Conservation (phyloP, 768 basidiomycete genomes). For the Sistotremastrum suecicum region DNA sequence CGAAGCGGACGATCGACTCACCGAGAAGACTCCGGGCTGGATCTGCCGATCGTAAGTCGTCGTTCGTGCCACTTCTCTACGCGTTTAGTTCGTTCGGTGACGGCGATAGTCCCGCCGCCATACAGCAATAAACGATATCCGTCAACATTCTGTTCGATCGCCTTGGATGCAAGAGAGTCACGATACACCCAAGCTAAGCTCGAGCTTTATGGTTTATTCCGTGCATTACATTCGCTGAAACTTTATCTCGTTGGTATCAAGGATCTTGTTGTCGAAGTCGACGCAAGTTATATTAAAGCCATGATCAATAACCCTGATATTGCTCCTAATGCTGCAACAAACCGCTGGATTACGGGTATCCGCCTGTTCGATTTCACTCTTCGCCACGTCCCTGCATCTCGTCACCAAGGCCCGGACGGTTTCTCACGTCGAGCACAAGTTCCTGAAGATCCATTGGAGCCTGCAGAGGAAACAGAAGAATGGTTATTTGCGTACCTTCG, state of each 20-base stretch:
- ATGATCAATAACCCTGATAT: constrained; percentile 28
- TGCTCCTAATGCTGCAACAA: constrained; percentile 22
- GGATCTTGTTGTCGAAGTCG: constrained; percentile 21
- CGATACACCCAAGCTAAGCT: constrained; percentile 16
- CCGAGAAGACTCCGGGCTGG: too few species aligned
- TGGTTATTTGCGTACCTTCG: neutral
- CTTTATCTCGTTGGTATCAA: constrained; percentile 17
- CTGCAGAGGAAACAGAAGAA: constrained; percentile 7
- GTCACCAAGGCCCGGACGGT: constrained; percentile 23
- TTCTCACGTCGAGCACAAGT: constrained; percentile 13
- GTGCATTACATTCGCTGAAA: constrained; percentile 8
- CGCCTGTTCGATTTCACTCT: constrained; percentile 24
- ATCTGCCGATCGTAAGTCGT: too few species aligned
- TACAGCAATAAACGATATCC: constrained; percentile 7
- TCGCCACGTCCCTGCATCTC: constrained; percentile 21
- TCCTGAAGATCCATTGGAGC: constrained; percentile 4
- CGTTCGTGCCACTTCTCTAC: too few species aligned
- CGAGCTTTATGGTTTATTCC: constrained; percentile 14
- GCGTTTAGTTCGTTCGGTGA: too few species aligned
- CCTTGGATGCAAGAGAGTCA: constrained; percentile 16
- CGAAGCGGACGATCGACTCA: too few species aligned
- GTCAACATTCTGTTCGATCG: constrained; percentile 20
- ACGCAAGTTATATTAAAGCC: constrained; percentile 27
- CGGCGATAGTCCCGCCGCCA: too few species aligned
- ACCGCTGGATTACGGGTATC: constrained; percentile 27